Conservation (phyloP, 129 eudicot genomes). For the Centella asiatica region DNA sequence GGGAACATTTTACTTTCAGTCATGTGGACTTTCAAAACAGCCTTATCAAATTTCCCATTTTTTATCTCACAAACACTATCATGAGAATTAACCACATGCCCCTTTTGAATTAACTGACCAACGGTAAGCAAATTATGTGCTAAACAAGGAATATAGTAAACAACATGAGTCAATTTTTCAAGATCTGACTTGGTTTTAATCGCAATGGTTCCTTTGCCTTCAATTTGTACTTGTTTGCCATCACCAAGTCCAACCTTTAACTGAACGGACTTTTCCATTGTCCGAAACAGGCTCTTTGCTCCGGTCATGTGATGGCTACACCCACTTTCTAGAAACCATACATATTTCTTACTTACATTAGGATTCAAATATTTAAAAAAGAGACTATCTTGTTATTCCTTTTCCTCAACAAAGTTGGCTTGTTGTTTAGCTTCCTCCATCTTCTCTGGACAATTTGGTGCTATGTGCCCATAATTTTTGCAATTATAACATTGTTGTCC, state of each 20-base stretch:
- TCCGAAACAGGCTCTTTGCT: neutral
- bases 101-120: neutral
- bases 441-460: neutral
- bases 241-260: neutral
- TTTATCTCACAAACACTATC: neutral
- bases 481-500: neutral
- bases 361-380: neutral
- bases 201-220: neutral
- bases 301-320: neutral
- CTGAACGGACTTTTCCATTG: neutral
- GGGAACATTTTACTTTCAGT: neutral
- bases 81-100: neutral
- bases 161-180: neutral
- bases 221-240: neutral
- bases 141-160: neutral
- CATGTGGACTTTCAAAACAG: neutral
- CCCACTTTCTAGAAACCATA: neutral
- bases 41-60: neutral
- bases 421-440: neutral
- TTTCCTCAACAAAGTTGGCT: neutral
- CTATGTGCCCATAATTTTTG: neutral
- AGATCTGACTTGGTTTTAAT: neutral
- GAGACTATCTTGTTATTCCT: neutral
- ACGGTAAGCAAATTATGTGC: neutral
- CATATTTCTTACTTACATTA: neutral